A percentile compares a stretch with the other conserved stretches of the same genome.
phyloP scores from a whole-genome alignment of 2,329 filamentous ascomycete species.

The Colletotrichum sp. region DNA sequence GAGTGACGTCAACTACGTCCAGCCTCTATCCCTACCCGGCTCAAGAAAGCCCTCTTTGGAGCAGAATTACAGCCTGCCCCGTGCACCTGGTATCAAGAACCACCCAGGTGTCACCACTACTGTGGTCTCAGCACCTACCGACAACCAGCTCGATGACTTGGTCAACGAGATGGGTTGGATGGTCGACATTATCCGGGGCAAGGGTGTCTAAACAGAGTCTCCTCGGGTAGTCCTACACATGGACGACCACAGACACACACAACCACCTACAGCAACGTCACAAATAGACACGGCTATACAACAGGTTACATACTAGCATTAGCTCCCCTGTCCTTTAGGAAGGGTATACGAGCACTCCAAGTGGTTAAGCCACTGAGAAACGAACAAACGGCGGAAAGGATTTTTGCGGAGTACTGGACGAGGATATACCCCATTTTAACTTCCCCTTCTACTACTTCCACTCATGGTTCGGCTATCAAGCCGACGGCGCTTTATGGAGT shows the following conservation, averaged over 20 bases:
- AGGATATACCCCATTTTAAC: constrained; percentile 17
- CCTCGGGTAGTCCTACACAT: neutral
- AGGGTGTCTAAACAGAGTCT: constrained; percentile 23
- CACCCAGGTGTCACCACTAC: constrained; percentile 12
- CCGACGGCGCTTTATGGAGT: constrained; percentile 2
- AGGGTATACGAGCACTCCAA: neutral
- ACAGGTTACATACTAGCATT: neutral
- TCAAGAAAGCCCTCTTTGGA: constrained; percentile 25
- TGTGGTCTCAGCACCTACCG: constrained; percentile 37
- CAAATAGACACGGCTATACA: neutral
- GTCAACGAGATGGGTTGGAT: constrained; percentile 57
- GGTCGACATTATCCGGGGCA: constrained; percentile 48
- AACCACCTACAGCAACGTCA: neutral
- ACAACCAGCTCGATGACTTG: constrained; percentile 45
- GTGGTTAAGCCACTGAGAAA: neutral
- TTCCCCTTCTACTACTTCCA: neutral
- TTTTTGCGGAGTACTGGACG: constrained; percentile 14
- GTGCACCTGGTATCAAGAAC: constrained; percentile 28
- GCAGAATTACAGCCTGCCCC: constrained; percentile 51
- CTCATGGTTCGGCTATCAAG: constrained; percentile 8
- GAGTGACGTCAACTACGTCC: constrained; percentile 36
- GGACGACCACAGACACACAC: neutral
- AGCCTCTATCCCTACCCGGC: constrained; percentile 23
- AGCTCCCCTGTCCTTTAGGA: neutral
- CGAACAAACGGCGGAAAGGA: neutral